Conservation (phyloP, 2,329 filamentous ascomycete genomes). For the Botrytis fabae region DNA sequence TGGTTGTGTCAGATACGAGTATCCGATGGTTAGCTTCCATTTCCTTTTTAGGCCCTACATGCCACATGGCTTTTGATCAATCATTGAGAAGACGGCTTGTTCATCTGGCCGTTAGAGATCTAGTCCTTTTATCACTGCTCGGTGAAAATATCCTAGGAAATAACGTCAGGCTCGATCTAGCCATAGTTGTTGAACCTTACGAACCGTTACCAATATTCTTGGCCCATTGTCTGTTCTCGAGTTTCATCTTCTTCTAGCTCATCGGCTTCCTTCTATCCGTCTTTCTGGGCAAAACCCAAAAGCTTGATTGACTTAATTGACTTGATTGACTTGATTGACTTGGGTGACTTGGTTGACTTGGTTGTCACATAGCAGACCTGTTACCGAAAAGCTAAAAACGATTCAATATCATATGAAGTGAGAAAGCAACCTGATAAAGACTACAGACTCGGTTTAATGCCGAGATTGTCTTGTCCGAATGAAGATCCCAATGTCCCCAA, state of each 20-base stretch:
- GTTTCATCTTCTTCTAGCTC: conserved; percentile 17
- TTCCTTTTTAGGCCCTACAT: neutral
- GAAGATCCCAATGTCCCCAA: neutral
- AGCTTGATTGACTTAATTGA: neutral
- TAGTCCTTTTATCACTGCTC: neutral
- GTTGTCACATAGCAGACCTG: neutral
- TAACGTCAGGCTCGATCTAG: neutral
- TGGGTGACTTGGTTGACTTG: neutral
- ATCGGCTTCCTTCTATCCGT: conserved; percentile 7
- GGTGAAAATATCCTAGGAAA: neutral
- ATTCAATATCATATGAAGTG: neutral
- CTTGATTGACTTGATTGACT: neutral
- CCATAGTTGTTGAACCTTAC: conserved; percentile 4
- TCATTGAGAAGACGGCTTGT: neutral
- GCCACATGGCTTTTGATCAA: neutral
- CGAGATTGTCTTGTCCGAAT: neutral
- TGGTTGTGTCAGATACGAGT: neutral
- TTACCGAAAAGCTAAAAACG: neutral
- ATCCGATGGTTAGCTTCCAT: neutral
- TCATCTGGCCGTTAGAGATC: conserved; percentile 4
- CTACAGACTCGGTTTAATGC: neutral
- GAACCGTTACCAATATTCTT: conserved; percentile 3
- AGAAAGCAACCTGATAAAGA: neutral
- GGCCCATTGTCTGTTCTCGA: conserved; percentile 9
- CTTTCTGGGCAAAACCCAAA: neutral